Base-by-base conservation (phyloP, 352 stramenopile species). In the Pythium utonaiense region DNA sequence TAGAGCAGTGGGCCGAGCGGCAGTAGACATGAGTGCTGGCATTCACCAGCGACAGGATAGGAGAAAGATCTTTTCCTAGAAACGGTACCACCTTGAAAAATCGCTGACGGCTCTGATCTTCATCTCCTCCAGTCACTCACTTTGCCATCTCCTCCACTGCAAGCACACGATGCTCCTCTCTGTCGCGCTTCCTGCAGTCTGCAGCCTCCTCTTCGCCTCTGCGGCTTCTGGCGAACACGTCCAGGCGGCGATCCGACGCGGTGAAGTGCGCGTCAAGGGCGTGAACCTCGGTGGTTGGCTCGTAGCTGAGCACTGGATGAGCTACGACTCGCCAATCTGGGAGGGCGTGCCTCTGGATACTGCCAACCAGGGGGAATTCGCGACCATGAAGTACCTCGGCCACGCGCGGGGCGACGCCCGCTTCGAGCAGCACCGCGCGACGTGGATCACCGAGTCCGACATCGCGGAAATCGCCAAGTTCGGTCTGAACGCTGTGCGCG, bases 281-380 rank as follows among this genome's bases (percentile, higher is more conserved):
- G 70, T 74, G 48, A 77, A 77, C 38, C 52, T 77, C 17, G 69
- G 69, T 42, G 69, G 69, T 38, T 76, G 69, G 69, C 69, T 76
- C 25, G 64, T 76, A 2, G 69, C 62, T 13, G 69, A 76, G 50
- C 36, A 67, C 41, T 77, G 69, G 69, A 77, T 77, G 66, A 77
- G 61, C 33, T 53, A 58, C 47, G 66, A 70, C 42, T 53, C 60
- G 24, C 40, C 40, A 44, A 60, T 73, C 25, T 77, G 69, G 69
- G 33, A 38, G 14, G 53, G 53, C 40, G 69, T 77, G 27, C 56
- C 69, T 2, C 14, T 22, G 3, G 49, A 53, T 2, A 68, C 63
- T 40, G 52, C 58, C 6, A 28, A 58, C 14, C 40, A 45, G 21
- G 66, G 65, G 19, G 69, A 77, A 48, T 77, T 61, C 49, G 44